Evolutionary conservation across 1,284 basidiomycete species (phyloP).

Genomic region (Trichosporon asahii): DNA sequence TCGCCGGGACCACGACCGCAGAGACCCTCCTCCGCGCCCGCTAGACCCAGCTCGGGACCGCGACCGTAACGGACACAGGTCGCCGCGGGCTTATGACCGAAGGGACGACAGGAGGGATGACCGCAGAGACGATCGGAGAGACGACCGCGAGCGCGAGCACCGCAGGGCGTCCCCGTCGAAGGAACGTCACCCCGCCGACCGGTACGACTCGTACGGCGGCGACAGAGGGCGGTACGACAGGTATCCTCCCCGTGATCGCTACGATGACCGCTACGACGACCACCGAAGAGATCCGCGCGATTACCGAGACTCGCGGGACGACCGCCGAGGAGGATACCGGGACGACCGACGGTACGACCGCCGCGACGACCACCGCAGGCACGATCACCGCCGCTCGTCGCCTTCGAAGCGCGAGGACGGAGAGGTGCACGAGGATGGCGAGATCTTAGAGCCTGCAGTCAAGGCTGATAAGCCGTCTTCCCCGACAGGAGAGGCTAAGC

Average conservation of each 20-base stretch:
- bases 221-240: conserved; percentile 11
- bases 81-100: background rate
- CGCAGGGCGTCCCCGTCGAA: background rate
- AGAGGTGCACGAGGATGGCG: conserved; percentile 15
- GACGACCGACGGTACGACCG: conserved; percentile 4
- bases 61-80: background rate
- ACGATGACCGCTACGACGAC: conserved; percentile 1
- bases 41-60: background rate
- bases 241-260: background rate
- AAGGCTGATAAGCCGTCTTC: background rate
- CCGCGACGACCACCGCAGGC: conserved; percentile 2
- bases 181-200: background rate
- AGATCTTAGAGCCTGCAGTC: conserved; percentile 1
- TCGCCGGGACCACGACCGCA: background rate
- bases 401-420: conserved; percentile 14
- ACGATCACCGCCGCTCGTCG: background rate
- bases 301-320: conserved; percentile 7
- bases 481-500: background rate
- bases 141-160: conserved; percentile 10
- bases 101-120: conserved; percentile 11
- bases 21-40: background rate
- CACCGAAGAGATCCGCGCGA: background rate
- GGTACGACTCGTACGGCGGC: background rate
- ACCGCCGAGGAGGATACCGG: background rate
- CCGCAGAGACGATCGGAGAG: background rate